Evolutionary conservation across 2,329 filamentous ascomycete species (phyloP), one percentile per base, ranked within the genome.

Genomic region (Aspergillus thermomutatus): DNA sequence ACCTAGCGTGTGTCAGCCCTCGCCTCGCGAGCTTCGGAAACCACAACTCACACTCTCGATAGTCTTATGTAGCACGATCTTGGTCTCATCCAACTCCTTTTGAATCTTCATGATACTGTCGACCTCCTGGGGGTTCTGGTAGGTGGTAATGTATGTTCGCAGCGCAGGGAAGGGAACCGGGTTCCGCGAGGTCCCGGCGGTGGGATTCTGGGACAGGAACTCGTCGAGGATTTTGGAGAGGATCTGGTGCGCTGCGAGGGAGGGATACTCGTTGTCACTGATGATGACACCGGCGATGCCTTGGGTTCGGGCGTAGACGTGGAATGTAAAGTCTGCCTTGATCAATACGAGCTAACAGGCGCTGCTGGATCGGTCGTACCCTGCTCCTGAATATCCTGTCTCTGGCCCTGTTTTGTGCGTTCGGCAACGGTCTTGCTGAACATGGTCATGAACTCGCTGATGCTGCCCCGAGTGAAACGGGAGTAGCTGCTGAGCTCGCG

Each of bases 31-130:
- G 41, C 3, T 11, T 19, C 14, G 11, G n/a, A 19, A 19, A 37
- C 27, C 41, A 10, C 2, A 23, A 46, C 56, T 41, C n/a, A 61
- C 60, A 28, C 57, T 64, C 80, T 96, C 89, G 68, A 96, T 97
- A 47, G 94, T 97, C 84, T 97, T 96, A 79, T 97, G 92, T 67
- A 99, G 82, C 58, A 96, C 88, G 71, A 96, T 92, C 84, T 97
- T 97, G 59, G 93, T 97, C 82, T 97, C 92, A 71, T 97, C 92
- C 60, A 99, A 82, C 79, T 99, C 92, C 78, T 91, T 89, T 77
- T 97, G 93, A 68, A 99, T 97, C 82, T 91, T 92, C 81, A 91
- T 85, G 72, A 97, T 95, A 76, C 88, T 93, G 78, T 96, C 92
- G 64, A 91, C 92, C 77, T 95, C 84, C 69, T 87, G 82, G 11